Conservation (phyloP, 1,139 yeast species). For the Blastobotrys illinoisensis region DNA sequence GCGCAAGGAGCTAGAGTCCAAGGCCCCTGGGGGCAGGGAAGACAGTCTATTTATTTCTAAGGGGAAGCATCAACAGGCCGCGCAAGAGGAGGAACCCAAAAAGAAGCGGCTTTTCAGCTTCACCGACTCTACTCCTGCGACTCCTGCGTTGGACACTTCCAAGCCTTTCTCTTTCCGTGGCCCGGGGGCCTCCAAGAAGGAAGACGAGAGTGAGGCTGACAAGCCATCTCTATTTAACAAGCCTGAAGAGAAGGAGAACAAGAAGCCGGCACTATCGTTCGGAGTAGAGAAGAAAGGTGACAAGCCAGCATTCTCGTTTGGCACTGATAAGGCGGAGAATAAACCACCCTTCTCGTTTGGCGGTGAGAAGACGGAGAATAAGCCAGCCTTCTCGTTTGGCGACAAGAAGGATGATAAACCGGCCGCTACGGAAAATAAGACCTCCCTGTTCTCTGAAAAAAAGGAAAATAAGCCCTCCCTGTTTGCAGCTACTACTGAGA, state of each 20-base stretch:
- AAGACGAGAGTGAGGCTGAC: slow-evolving; percentile 26
- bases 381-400: slow-evolving; percentile 1
- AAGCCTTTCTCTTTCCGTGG: slow-evolving; percentile 12
- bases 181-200: not conserved
- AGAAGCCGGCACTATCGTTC: slow-evolving; percentile 26
- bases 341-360: slow-evolving; percentile 6
- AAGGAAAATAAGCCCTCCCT: slow-evolving; percentile 17
- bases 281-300: slow-evolving; percentile 24
- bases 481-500: slow-evolving; percentile 31
- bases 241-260: not conserved
- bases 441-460: slow-evolving; percentile 7
- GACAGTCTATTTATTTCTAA: not conserved
- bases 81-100: not conserved
- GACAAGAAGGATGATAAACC: too few species aligned
- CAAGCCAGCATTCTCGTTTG: slow-evolving; percentile 12
- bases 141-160: slow-evolving; percentile 7
- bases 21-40: not conserved
- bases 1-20: slow-evolving; percentile 6
- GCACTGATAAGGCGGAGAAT: slow-evolving; percentile 3
- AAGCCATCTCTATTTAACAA: slow-evolving; percentile 2
- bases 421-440: too few species aligned
- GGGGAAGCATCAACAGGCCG: not conserved
- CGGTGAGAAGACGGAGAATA: not conserved
- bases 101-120: not conserved
- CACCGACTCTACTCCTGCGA: not conserved